A percentile compares a stretch with the other conserved stretches of the same genome.
Conservation (phyloP, 2,329 filamentous ascomycete species). For the Didymella exigua region DNA sequence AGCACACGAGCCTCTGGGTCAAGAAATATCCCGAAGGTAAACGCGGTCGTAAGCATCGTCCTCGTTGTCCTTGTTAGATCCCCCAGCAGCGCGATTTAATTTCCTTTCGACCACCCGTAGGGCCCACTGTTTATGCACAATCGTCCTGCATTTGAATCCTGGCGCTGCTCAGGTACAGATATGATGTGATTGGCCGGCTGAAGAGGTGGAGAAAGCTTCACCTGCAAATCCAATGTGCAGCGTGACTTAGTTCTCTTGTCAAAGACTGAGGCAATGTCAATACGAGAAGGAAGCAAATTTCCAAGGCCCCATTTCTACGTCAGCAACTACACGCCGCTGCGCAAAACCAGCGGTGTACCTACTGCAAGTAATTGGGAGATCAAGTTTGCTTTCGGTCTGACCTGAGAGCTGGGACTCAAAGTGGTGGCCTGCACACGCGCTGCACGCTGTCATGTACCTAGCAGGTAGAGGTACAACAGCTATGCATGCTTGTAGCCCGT, state of each 20-base stretch:
- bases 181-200: constrained; percentile 4
- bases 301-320: not conserved
- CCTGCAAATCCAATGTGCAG: constrained; percentile 8
- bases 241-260: not conserved
- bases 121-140: constrained; percentile 13
- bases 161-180: constrained; percentile 14
- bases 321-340: not conserved
- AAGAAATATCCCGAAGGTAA: not conserved
- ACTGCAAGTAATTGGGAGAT: not conserved
- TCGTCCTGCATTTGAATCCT: constrained; percentile 16
- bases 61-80: constrained; percentile 8
- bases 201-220: constrained; percentile 6
- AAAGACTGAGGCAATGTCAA: not conserved
- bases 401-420: constrained; percentile 13
- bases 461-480: constrained; percentile 2
- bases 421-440: constrained; percentile 12
- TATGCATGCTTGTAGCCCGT: constrained; percentile 6
- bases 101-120: constrained; percentile 7
- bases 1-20: not conserved
- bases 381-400: constrained; percentile 6
- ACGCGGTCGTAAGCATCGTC: not conserved
- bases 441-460: constrained; percentile 16
- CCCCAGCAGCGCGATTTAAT: constrained; percentile 13
- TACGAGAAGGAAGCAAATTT: not conserved
- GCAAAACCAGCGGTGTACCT: not conserved